Evolutionary conservation across 805 yeast genomes (phyloP).

Genomic region (Metschnikowia shivogae): DNA sequence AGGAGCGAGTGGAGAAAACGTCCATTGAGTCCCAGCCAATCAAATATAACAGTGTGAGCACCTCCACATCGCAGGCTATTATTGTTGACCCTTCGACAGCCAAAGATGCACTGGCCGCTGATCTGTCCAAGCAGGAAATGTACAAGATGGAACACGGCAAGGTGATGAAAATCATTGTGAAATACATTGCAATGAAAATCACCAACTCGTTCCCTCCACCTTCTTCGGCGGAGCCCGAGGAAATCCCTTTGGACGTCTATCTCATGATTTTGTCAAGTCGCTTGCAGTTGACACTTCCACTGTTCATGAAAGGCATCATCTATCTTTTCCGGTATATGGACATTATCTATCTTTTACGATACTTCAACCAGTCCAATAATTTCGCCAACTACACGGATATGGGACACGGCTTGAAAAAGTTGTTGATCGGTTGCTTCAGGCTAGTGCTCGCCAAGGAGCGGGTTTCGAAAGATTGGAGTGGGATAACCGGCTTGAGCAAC

Average conservation of each 20-base stretch:
- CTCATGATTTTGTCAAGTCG: slow-evolving; percentile 36
- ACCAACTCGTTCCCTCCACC: slow-evolving; percentile 43
- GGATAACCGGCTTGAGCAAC: slow-evolving; percentile 34
- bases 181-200: slow-evolving; percentile 41
- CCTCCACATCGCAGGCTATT: slow-evolving; percentile 2
- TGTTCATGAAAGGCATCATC: slow-evolving; percentile 39
- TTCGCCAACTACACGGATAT: slow-evolving; percentile 41
- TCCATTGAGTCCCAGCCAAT: background rate
- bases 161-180: slow-evolving; percentile 40
- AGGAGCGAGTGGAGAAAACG: slow-evolving; percentile 1
- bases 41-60: background rate
- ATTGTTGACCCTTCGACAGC: background rate
- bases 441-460: slow-evolving; percentile 34
- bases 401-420: slow-evolving; percentile 40
- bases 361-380: slow-evolving; percentile 43
- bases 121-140: slow-evolving; percentile 13
- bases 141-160: slow-evolving; percentile 32
- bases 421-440: slow-evolving; percentile 41
- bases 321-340: slow-evolving; percentile 46
- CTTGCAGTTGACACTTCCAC: slow-evolving; percentile 30
- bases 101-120: slow-evolving; percentile 6
- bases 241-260: slow-evolving; percentile 39
- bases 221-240: slow-evolving; percentile 24
- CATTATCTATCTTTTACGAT: slow-evolving; percentile 41
- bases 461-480: slow-evolving; percentile 28